Base-by-base conservation (phyloP, 1,284 basidiomycete genomes). In the Naganishia sp. region DNA sequence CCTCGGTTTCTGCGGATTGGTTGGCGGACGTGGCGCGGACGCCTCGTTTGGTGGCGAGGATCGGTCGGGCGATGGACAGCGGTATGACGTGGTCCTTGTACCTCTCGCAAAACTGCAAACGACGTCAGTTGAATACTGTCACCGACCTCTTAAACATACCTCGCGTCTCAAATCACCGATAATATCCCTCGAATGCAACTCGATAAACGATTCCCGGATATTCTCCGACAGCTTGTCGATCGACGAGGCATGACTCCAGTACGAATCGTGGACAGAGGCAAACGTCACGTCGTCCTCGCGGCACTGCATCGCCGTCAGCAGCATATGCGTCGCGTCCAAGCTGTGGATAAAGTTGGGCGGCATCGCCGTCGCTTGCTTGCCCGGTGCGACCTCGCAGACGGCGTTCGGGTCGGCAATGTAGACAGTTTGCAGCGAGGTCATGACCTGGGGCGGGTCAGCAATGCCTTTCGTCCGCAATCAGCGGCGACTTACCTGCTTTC, bases 291-390 rank as follows among this genome's bases (percentile, higher is more conserved):
- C 83, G 73, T 85, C 84, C 21, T 86, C 89, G 72, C 85, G 82
- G 76, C 92, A 97, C 74, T 92, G 89, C 47, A 96, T 83, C n/a
- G 95, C 94, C 1, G 94, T 98, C 71, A 98, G 81, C 85, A 98
- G 89, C 94, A 99, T 98, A 81, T 99, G 96, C 0, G 95, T 97
- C 3, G 96, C 96, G 77, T 99, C 96, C 56, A 99, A 84, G 73
- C 90, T 93, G 79, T 99, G 96, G 67, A 99, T 92, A 76, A 95
- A 99, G 83, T 99, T 99, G 46, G 95, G 96, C 13, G 95, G 95
- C 87, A 99, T 99, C 2, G 95, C 96, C 2, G 91, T 88, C 0
- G 94, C 90, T 78, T 99, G 95, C 79, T 96, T 96, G 68, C 83
- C 74, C 0, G 91, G 81, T 72, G 93, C 90, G 45, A 98, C 94